Percentiles rank a stretch among this genome's conserved stretches.
These are phyloP conservation scores for Syncephalastrum racemosum DNA, from an alignment of 371 early-diverging fungal genomes.

Conservation along the genomic window DNA sequence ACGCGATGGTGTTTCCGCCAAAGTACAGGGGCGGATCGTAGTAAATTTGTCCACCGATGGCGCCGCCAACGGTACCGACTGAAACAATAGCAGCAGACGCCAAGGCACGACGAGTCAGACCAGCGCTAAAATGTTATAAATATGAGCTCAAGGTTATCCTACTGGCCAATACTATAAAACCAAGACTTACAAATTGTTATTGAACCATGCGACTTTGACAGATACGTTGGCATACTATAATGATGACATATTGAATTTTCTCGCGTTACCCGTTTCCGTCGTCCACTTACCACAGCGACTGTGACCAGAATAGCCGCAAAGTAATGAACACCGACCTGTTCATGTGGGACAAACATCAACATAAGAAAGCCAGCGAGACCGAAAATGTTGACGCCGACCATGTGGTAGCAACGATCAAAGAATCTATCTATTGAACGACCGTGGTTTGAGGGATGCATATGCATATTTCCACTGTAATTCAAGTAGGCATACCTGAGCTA, in stretches of 20 bases:
- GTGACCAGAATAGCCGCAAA: conserved; percentile 29
- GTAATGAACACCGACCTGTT: conserved; percentile 19
- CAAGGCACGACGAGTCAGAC: conserved; percentile 40
- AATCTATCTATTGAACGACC: conserved; percentile 3
- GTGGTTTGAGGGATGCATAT: not conserved
- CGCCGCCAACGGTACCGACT: conserved; percentile 36
- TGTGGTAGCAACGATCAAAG: conserved; percentile 35
- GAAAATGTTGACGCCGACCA: conserved; percentile 27
- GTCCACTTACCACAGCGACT: conserved; percentile 17
- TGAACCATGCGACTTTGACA: conserved; percentile 41
- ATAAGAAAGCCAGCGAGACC: conserved; percentile 33
- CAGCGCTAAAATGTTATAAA: conserved; percentile 12
- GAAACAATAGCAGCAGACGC: conserved; percentile 41
- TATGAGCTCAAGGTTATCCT: not conserved
- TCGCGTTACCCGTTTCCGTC: too few species aligned
- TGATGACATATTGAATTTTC: not conserved
- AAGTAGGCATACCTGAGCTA: conserved; percentile 27
- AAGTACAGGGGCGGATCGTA: conserved; percentile 18
- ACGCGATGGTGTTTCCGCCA: conserved; percentile 17
- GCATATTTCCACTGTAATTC: not conserved
- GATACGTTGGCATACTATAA: conserved; percentile 33
- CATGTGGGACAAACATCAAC: conserved; percentile 25
- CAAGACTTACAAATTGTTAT: conserved; percentile 36
- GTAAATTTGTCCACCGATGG: conserved; percentile 42
- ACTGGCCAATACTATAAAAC: too few species aligned